Evolutionary conservation across 257 asterid species (phyloP).

Genomic region (Nicotiana obtusifolia): DNA sequence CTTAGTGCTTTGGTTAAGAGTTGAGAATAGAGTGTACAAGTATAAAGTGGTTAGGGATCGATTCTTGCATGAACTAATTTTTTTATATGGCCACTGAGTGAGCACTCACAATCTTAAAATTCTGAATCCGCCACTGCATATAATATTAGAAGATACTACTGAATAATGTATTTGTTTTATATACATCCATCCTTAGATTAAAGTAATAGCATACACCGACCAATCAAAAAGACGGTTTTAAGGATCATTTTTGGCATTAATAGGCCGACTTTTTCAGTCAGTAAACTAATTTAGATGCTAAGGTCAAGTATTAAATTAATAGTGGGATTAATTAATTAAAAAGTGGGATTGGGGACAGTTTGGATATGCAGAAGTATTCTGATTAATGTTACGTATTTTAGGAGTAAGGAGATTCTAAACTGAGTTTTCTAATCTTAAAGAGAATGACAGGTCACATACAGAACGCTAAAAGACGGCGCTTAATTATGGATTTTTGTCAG

Average conservation of each 20-base stretch:
- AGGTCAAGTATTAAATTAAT: slow-evolving; percentile 14
- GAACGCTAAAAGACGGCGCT: neutral
- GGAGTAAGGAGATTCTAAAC: slow-evolving; percentile 12
- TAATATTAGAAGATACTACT: neutral
- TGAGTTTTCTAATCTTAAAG: slow-evolving; percentile 32
- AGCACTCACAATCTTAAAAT: too few relatives aligned
- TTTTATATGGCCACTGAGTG: too few relatives aligned
- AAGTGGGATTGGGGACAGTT: slow-evolving; percentile 2
- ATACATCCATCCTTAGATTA: neutral
- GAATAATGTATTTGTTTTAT: neutral
- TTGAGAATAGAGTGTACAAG: too few relatives aligned
- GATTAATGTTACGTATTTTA: neutral
- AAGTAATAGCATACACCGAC: slow-evolving; percentile 33
- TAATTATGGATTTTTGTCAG: too few relatives aligned
- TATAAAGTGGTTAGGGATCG: too few relatives aligned
- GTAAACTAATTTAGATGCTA: slow-evolving; percentile 8
- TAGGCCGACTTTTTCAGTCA: slow-evolving; percentile 35
- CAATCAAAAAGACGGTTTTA: slow-evolving; percentile 36
- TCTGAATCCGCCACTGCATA: too few relatives aligned
- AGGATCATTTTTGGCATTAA: neutral
- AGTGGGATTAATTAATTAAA: neutral
- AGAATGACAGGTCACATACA: slow-evolving; percentile 49
- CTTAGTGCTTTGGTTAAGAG: too few relatives aligned
- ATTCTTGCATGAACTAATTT: too few relatives aligned
- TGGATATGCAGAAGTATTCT: slow-evolving; percentile 18